Evolutionary conservation across 2,329 filamentous ascomycete genomes (phyloP).

Genomic region (Aspergillus novofumigatus): DNA sequence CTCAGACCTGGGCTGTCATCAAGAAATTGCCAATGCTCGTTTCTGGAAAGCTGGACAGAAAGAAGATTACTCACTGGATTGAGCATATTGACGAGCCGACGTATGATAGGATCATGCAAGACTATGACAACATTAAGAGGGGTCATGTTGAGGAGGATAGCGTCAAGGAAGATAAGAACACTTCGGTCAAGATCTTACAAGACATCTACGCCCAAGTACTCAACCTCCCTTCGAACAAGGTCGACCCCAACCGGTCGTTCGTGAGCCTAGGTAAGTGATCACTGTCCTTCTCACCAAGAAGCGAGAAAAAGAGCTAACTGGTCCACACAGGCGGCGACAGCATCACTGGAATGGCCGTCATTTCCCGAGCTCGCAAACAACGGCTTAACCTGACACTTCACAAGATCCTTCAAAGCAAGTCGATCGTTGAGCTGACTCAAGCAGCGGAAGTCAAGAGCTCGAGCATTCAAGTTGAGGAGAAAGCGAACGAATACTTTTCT

Average conservation of each 20-base stretch:
- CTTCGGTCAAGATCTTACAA: conserved; percentile 20
- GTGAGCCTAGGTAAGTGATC: conserved; percentile 31
- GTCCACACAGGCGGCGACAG: conserved; percentile 33
- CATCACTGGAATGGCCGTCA: conserved; percentile 37
- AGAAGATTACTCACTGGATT: conserved; percentile 42
- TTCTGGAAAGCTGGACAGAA: conserved; percentile 36
- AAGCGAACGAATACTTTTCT: conserved; percentile 23
- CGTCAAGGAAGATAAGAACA: conserved; percentile 13
- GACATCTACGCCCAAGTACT: conserved; percentile 35
- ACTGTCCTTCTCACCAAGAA: background rate
- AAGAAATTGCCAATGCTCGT: conserved; percentile 39
- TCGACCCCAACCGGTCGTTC: conserved; percentile 33
- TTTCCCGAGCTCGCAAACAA: conserved; percentile 34
- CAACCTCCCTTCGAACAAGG: conserved; percentile 30
- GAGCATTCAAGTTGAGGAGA: conserved; percentile 19
- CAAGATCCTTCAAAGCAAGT: conserved; percentile 32
- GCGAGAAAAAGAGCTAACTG: background rate
- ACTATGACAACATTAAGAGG: conserved; percentile 28
- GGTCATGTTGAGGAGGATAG: conserved; percentile 16
- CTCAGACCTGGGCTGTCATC: conserved; percentile 38
- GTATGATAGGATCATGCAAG: conserved; percentile 38
- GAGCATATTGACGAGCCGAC: conserved; percentile 37
- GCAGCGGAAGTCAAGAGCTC: conserved; percentile 16
- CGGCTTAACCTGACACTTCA: conserved; percentile 31
- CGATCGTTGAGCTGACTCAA: conserved; percentile 29